Conservation (phyloP, 2,329 filamentous ascomycete species). For the Fusarium albosuccineum region DNA sequence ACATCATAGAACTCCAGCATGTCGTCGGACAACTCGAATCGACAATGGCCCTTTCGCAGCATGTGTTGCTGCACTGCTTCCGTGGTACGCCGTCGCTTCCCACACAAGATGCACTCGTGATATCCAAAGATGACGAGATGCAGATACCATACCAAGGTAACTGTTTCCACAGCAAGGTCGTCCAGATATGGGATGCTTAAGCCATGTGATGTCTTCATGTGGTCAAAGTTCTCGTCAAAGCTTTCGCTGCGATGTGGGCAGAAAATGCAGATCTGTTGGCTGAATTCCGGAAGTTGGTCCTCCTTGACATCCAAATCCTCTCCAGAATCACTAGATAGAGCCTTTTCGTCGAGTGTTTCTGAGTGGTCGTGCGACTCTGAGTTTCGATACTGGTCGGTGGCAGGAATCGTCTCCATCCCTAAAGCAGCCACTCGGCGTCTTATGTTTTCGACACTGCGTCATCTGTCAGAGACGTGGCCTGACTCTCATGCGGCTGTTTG, state of each 20-base stretch:
- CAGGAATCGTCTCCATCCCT: not conserved
- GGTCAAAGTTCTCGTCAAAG: constrained; percentile 56
- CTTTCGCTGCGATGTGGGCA: not conserved
- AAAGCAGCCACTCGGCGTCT: not conserved
- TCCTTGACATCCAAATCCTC: too few species aligned
- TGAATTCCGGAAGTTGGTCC: too few species aligned
- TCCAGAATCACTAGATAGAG: not conserved
- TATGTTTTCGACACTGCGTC: not conserved
- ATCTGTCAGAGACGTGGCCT: not conserved
- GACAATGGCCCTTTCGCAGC: constrained; percentile 63
- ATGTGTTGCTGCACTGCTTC: constrained; percentile 66
- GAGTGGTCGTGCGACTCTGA: not conserved
- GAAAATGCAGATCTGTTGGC: constrained; percentile 9
- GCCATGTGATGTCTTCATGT: constrained; percentile 65
- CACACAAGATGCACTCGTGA: constrained; percentile 65
- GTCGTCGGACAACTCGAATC: constrained; percentile 56
- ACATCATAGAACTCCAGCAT: constrained; percentile 53
- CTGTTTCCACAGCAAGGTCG: constrained; percentile 58
- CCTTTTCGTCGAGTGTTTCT: not conserved
- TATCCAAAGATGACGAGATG: constrained; percentile 62
- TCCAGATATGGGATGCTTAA: constrained; percentile 57
- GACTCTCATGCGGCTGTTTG: too few species aligned
- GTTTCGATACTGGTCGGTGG: not conserved
- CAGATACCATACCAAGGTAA: constrained; percentile 61
- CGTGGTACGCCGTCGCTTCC: constrained; percentile 55